These are phyloP conservation scores for Ogataea paradorogensis DNA, from an alignment of 805 yeast genomes.

Conservation along the genomic window DNA sequence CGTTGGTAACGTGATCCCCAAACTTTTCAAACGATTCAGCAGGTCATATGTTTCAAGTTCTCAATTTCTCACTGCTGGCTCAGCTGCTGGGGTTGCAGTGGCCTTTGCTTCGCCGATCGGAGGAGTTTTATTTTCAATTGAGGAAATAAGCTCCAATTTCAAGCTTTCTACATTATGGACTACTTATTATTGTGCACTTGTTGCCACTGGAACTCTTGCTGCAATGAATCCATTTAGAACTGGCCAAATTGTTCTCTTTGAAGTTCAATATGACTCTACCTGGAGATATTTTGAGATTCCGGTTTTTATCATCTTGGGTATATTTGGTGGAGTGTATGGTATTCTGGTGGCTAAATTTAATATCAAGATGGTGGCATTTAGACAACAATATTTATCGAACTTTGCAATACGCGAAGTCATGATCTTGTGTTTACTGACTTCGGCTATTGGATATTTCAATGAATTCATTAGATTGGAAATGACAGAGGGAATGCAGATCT, in stretches of 20 bases:
- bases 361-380: slow-evolving; percentile 68
- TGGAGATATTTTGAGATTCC: slow-evolving; percentile 91
- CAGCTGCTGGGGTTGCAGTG: slow-evolving; percentile 98
- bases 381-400: slow-evolving; percentile 62
- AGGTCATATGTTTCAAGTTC: slow-evolving; percentile 42
- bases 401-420: slow-evolving; percentile 71
- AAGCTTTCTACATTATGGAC: slow-evolving; percentile 83
- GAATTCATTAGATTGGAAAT: slow-evolving; percentile 79
- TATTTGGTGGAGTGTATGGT: slow-evolving; percentile 92
- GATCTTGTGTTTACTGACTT: slow-evolving; percentile 62
- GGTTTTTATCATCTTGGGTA: slow-evolving; percentile 71
- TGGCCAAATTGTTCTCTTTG: slow-evolving; percentile 90
- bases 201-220: slow-evolving; percentile 80
- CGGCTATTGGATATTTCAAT: slow-evolving; percentile 78
- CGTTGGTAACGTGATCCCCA: slow-evolving; percentile 80
- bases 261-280: slow-evolving; percentile 79
- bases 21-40: slow-evolving; percentile 44
- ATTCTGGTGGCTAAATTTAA: slow-evolving; percentile 72
- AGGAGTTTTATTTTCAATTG: slow-evolving; percentile 90
- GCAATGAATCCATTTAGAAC: slow-evolving; percentile 87
- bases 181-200: slow-evolving; percentile 83
- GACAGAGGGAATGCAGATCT: slow-evolving; percentile 91
- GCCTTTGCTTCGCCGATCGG: slow-evolving; percentile 97
- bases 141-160: slow-evolving; percentile 78
- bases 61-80: slow-evolving; percentile 79